Percentiles rank a stretch among this genome's conserved stretches.
Conservation (phyloP, 805 yeast genomes). For the Cyberlindnera xishuangbannaensis region DNA sequence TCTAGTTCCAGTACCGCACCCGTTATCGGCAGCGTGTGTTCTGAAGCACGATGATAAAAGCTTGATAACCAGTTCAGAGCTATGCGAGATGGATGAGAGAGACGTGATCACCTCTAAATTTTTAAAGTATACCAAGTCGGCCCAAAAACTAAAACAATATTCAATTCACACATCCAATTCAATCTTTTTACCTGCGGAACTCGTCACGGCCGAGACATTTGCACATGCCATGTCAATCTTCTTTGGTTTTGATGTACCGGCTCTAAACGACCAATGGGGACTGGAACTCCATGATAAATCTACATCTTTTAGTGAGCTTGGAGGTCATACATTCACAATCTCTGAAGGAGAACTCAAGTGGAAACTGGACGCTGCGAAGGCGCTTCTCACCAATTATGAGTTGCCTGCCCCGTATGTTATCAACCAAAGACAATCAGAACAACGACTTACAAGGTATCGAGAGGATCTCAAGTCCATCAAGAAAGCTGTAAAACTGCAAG, state of each 20-base stretch:
- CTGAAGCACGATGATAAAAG: conserved; percentile 10
- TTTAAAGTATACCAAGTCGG: neutral
- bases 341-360: conserved; percentile 16
- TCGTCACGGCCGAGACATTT: conserved; percentile 8
- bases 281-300: conserved; percentile 11
- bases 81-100: conserved; percentile 1
- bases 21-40: conserved; percentile 11
- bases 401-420: conserved; percentile 11
- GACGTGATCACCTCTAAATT: conserved; percentile 4
- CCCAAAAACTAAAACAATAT: conserved; percentile 1
- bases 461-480: conserved; percentile 6
- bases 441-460: conserved; percentile 9
- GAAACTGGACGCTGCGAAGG: conserved; percentile 14
- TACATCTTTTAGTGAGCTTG: conserved; percentile 8
- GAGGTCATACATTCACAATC: conserved; percentile 5
- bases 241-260: conserved; percentile 11
- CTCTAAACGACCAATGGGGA: conserved; percentile 7
- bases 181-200: conserved; percentile 10
- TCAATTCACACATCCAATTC: conserved; percentile 1
- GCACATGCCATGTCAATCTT: conserved; percentile 3
- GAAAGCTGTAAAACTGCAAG: conserved; percentile 4
- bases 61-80: conserved; percentile 7
- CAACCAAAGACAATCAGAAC: conserved; percentile 15
- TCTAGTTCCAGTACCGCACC: conserved; percentile 18
- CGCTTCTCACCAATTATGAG: conserved; percentile 11